Evolutionary conservation across 2,329 filamentous ascomycete genomes (phyloP).

Genomic region (Fusarium drepaniforme): DNA sequence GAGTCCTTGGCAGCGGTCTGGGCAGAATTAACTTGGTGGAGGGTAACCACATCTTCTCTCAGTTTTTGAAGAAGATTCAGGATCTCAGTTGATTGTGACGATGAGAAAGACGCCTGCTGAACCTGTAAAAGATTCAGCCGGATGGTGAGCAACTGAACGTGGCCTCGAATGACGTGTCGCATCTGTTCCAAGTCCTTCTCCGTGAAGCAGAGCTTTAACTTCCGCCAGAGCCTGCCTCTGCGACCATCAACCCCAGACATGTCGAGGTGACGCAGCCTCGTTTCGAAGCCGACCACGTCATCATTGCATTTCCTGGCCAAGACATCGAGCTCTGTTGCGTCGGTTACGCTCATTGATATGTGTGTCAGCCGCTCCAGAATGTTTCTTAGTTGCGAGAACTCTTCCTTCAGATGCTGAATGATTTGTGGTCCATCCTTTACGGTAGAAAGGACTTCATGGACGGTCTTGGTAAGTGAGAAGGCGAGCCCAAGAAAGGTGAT

Average conservation of each 20-base stretch:
- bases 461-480: not conserved
- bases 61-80: not conserved
- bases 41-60: rapidly evolving
- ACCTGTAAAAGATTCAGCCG: not conserved
- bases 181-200: not conserved
- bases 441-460: not conserved
- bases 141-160: not conserved
- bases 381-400: not conserved
- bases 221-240: not conserved
- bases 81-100: not conserved
- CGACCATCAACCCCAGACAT: not conserved
- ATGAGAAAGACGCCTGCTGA: not conserved
- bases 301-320: not conserved
- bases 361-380: rapidly evolving
- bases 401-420: rapidly evolving
- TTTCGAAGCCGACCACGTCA: rapidly evolving
- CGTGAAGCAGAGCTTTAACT: not conserved
- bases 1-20: rapidly evolving
- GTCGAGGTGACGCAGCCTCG: rapidly evolving
- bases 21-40: rapidly evolving
- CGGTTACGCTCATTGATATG: rapidly evolving
- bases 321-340: rapidly evolving
- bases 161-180: not conserved
- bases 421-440: conserved; percentile 1
- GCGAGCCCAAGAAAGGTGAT: not conserved